A percentile compares a stretch with the other conserved stretches of the same genome.
phyloP scores from a whole-genome alignment of 805 yeast species.

The Candida andamanensis region DNA sequence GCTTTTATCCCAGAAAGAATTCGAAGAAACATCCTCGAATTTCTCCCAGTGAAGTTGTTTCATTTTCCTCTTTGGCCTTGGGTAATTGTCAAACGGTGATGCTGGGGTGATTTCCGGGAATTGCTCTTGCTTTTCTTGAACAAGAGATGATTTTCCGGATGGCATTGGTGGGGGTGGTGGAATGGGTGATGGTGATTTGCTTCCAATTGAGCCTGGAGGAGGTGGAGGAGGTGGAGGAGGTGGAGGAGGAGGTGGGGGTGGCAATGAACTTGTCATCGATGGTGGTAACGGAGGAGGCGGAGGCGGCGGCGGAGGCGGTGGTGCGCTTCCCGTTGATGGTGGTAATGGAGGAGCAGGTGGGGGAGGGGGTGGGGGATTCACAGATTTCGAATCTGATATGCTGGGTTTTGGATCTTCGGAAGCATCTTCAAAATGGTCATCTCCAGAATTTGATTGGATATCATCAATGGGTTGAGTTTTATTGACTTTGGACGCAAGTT shows the following conservation, averaged over 20 bases:
- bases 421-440: conserved; percentile 12
- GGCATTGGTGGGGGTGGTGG: conserved; percentile 25
- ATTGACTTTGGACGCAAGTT: conserved; percentile 46
- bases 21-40: conserved; percentile 44
- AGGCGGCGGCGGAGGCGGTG: conserved; percentile 19
- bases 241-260: conserved; percentile 14
- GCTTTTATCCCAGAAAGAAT: conserved; percentile 59
- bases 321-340: conserved; percentile 10
- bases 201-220: conserved; percentile 10
- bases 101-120: conserved; percentile 6
- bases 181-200: conserved; percentile 19
- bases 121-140: conserved; percentile 3
- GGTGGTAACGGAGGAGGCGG: conserved; percentile 16
- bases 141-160: conserved; percentile 15
- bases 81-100: conserved; percentile 41
- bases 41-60: conserved; percentile 85
- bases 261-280: conserved; percentile 2
- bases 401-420: conserved; percentile 3
- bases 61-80: conserved; percentile 54
- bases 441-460: conserved; percentile 13
- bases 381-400: conserved; percentile 1
- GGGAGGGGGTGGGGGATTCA: conserved; percentile 21
- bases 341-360: conserved; percentile 17
- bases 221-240: conserved; percentile 20
- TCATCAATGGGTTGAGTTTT: conserved; percentile 35